A percentile compares a stretch with the other conserved stretches of the same genome.
These are phyloP conservation scores for Trypanosoma lewisi DNA, from an alignment of 208 protist species.

Conservation along the genomic window DNA sequence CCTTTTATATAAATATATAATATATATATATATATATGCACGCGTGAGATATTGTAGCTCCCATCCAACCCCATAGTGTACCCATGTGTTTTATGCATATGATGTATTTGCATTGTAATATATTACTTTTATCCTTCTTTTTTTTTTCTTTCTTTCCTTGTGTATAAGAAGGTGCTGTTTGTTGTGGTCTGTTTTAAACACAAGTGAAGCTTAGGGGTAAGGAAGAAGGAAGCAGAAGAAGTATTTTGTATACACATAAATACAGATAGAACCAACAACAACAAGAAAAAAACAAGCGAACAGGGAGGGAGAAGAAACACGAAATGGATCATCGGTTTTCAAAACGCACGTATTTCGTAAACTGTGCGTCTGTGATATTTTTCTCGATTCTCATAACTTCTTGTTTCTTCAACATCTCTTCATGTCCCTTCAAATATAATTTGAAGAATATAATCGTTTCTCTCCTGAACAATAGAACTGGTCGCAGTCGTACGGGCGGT, in stretches of 20 bases:
- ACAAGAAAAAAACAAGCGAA: background rate
- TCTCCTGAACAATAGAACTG: too few species aligned
- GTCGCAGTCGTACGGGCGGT: too few species aligned
- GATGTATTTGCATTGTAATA: too few species aligned
- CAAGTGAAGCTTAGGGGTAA: too few species aligned
- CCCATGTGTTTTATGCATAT: too few species aligned
- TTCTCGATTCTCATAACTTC: slow-evolving; percentile 47
- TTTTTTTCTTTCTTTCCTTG: background rate
- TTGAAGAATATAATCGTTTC: too few species aligned
- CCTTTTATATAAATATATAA: too few species aligned
- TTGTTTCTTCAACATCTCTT: slow-evolving; percentile 63
- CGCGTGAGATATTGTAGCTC: too few species aligned
- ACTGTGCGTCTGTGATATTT: slow-evolving; percentile 50
- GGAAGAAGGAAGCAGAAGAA: too few species aligned
- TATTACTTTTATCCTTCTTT: background rate
- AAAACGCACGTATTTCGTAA: slow-evolving; percentile 55
- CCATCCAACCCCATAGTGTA: too few species aligned
- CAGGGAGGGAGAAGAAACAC: background rate
- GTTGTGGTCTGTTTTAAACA: background rate
- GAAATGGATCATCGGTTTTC: slow-evolving; percentile 55
- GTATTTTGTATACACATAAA: background rate
- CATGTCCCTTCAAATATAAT: slow-evolving; percentile 52
- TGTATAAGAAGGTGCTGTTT: background rate
- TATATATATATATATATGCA: too few species aligned
- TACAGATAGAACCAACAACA: background rate